phyloP scores from a whole-genome alignment of 2,329 filamentous ascomycete genomes.

The Elsinoe perseae region DNA sequence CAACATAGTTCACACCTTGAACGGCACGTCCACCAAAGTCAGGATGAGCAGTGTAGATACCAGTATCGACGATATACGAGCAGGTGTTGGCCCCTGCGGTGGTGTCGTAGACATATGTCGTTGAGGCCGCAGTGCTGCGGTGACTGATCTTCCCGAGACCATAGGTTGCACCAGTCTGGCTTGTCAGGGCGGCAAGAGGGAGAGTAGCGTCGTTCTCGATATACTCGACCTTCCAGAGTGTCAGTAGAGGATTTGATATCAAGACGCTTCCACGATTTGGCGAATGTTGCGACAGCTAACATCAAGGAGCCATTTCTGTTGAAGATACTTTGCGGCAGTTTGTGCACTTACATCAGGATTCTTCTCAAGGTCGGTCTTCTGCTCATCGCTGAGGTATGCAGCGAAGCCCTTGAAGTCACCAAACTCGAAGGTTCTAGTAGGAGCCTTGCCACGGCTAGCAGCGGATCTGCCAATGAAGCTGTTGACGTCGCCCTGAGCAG shows the following conservation, averaged over 20 bases:
- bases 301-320: too few relatives aligned
- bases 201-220: constrained; percentile 15
- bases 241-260: neutral
- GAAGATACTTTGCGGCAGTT: too few relatives aligned
- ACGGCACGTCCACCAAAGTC: constrained; percentile 38
- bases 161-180: constrained; percentile 21
- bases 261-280: too few relatives aligned
- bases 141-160: constrained; percentile 22
- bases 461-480: constrained; percentile 15
- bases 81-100: constrained; percentile 34
- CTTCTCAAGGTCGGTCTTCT: constrained; percentile 16
- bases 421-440: constrained; percentile 16
- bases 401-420: constrained; percentile 18
- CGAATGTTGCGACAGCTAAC: too few relatives aligned
- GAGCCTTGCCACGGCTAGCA: constrained; percentile 15
- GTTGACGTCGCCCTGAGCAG: constrained; percentile 11
- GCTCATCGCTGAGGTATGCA: constrained; percentile 16
- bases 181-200: constrained; percentile 15
- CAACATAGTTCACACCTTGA: constrained; percentile 35
- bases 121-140: constrained; percentile 16
- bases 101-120: constrained; percentile 36
- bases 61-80: constrained; percentile 43
- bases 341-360: constrained; percentile 17
- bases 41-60: constrained; percentile 38
- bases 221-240: neutral